Percentiles rank a stretch among this genome's conserved stretches.
phyloP scores from a whole-genome alignment of 73 alveolate genomes.

The Paramecium tetraurelia region DNA sequence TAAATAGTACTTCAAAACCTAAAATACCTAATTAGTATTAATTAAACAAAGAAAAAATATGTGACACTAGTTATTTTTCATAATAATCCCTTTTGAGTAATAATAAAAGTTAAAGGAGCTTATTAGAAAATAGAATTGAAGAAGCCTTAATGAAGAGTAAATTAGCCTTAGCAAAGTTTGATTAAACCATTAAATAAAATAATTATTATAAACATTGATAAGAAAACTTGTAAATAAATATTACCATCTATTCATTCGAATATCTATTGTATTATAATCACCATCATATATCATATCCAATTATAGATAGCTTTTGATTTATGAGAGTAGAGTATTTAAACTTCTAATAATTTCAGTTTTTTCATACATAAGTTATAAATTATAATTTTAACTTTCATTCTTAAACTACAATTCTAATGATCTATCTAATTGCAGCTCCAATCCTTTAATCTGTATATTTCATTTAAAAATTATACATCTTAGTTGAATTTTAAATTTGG shows the following conservation, averaged over 20 bases:
- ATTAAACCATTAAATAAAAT: background rate
- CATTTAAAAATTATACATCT: too few relatives aligned
- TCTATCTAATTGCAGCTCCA: too few relatives aligned
- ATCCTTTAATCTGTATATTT: too few relatives aligned
- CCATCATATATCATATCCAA: background rate
- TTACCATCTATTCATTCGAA: background rate
- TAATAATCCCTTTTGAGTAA: background rate
- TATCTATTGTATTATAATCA: background rate
- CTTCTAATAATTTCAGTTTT: background rate
- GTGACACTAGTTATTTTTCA: background rate
- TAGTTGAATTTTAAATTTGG: background rate
- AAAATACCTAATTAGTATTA: background rate
- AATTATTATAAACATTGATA: background rate
- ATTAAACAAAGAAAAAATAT: background rate
- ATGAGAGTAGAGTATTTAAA: background rate
- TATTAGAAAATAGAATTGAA: background rate
- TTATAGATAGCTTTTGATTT: background rate
- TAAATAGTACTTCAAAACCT: background rate
- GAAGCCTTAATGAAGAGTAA: slow-evolving; percentile 2
- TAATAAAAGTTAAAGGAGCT: background rate
- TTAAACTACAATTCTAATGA: too few relatives aligned
- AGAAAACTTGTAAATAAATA: background rate
- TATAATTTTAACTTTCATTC: too few relatives aligned
- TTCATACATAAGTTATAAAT: background rate
- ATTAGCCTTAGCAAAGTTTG: background rate